Conservation (phyloP, 78 protist species). For the Dictyostelium firmibasis region DNA sequence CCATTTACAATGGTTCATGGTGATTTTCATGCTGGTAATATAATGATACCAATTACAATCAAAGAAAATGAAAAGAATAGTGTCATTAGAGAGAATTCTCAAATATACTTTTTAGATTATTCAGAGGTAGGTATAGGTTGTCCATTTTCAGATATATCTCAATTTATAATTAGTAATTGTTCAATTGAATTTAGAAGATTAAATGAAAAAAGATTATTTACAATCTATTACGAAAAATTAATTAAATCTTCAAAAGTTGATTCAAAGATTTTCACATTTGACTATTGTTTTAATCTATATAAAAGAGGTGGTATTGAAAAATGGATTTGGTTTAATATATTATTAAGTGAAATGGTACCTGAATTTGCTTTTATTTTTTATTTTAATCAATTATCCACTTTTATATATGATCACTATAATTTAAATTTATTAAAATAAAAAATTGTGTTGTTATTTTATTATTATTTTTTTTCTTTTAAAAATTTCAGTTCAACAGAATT, state of each 20-base stretch:
- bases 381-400: constrained; percentile 20
- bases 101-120: constrained; percentile 7
- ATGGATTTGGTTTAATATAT: background rate
- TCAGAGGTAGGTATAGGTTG: constrained; percentile 4
- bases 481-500: too few relatives aligned
- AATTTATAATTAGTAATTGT: background rate
- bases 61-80: background rate
- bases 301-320: background rate
- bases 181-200: constrained; percentile 7
- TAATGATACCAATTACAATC: background rate
- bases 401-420: constrained; percentile 18
- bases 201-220: background rate
- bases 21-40: constrained; percentile 40
- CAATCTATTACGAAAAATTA: background rate
- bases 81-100: background rate
- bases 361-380: background rate
- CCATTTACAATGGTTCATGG: constrained; percentile 16
- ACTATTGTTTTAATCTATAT: background rate
- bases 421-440: background rate
- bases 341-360: background rate
- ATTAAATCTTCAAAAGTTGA: background rate
- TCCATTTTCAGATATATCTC: constrained; percentile 14
- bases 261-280: background rate
- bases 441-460: too few relatives aligned
- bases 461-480: too few relatives aligned